These are phyloP conservation scores for Candida orba DNA, from an alignment of 805 yeast species.

Conservation along the genomic window DNA sequence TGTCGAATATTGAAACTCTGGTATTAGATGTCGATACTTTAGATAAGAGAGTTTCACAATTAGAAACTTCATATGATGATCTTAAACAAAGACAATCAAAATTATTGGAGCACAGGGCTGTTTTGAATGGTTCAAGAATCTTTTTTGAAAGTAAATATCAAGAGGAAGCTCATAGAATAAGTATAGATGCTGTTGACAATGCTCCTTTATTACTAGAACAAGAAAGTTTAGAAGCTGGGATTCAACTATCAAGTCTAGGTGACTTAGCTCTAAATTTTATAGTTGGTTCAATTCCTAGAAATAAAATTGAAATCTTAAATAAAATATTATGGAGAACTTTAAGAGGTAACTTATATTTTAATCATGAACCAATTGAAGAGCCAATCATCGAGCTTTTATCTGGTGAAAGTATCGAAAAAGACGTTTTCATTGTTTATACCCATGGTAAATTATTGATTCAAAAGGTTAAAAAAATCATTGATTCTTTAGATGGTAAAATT, in stretches of 20 bases:
- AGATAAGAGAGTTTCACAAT: slow-evolving; percentile 68
- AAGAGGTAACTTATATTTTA: slow-evolving; percentile 84
- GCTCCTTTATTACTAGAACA: slow-evolving; percentile 32
- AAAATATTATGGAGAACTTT: slow-evolving; percentile 87
- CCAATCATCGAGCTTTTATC: slow-evolving; percentile 57
- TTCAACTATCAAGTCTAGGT: slow-evolving; percentile 19
- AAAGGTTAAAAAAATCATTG: slow-evolving; percentile 76
- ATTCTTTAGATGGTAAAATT: slow-evolving; percentile 79
- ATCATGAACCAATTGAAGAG: slow-evolving; percentile 64
- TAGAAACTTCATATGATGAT: slow-evolving; percentile 61
- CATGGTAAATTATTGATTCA: slow-evolving; percentile 75
- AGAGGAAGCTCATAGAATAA: slow-evolving; percentile 25
- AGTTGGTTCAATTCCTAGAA: slow-evolving; percentile 77
- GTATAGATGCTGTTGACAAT: slow-evolving; percentile 30
- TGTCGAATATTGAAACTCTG: slow-evolving; percentile 57
- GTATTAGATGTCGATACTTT: slow-evolving; percentile 53
- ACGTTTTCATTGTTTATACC: slow-evolving; percentile 81
- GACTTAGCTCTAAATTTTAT: slow-evolving; percentile 23
- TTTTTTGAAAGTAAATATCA: slow-evolving; percentile 37
- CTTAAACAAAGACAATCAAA: slow-evolving; percentile 56
- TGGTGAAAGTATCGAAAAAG: slow-evolving; percentile 56
- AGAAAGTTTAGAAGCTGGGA: slow-evolving; percentile 31
- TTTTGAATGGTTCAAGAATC: slow-evolving; percentile 40
- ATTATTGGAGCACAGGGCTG: slow-evolving; percentile 66
- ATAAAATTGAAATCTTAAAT: slow-evolving; percentile 62